Base-by-base conservation (phyloP, 371 early-diverging fungal species). In the Syncephalastrum sp. region DNA sequence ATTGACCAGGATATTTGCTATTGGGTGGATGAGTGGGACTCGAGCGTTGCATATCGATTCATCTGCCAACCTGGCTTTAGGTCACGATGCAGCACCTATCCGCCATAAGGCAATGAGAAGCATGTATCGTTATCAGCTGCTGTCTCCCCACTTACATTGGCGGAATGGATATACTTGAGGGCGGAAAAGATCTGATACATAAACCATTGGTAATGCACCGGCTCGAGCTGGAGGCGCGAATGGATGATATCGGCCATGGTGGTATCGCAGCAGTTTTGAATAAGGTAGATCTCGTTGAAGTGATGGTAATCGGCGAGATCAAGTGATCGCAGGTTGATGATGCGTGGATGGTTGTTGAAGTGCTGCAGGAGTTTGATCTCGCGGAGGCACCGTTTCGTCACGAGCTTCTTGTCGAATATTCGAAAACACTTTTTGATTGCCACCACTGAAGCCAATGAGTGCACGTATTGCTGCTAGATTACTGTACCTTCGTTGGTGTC, bases 121-220 rank as follows among this genome's bases (percentile, higher is more conserved):
- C 50, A 49, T 17, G 0, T 41, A 42, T 7, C 4, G 10, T 1
- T 16, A 16, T 13, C 24, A 7, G 19, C 7, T 47, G 16, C 3
- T 21, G 21, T 2, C 21, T n/a, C 21, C 21, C n/a, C 3, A n/a
- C 65, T 66, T 47, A 78, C 96, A 61, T 94, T 90, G 1, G 94
- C 94, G 29, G 90, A 89, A 64, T 95, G 96, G 57, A 95, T 92
- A 70, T 88, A 94, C 61, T 95, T 92, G 17, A 95, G 74, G 4
- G 90, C 96, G 5, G 91, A 83, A 62, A 90, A 87, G 43, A 94
- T 76, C 64, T 95, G 96, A 70, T 92, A 95, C 67, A 94, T 77
- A 65, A 95, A 95, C 83, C 93, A 94, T 70, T 93, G 94, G 68
- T 82, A 91, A 68, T 95, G 96, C 4, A 91, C 88, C 52, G 93